Evolutionary conservation across 768 basidiomycete genomes (phyloP).

Genomic region (Russula brevipes): DNA sequence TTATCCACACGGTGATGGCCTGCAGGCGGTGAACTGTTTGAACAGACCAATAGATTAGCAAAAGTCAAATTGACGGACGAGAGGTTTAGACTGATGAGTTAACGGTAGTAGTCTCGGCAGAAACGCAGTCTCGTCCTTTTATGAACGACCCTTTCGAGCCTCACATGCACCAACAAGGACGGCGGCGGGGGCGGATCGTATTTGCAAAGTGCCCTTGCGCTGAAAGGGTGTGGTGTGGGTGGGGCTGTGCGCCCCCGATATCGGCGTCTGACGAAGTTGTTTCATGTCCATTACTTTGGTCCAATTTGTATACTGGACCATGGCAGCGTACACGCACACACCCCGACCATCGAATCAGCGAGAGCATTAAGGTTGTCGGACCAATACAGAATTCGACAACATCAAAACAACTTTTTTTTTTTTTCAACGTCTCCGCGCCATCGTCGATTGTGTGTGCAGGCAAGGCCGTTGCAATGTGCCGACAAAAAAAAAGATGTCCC

Average conservation of each 20-base stretch:
- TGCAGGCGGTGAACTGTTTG: background rate
- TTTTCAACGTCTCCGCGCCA: background rate
- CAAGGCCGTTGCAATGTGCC: background rate
- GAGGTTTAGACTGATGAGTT: background rate
- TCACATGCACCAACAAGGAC: too few species aligned
- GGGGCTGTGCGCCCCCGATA: slow-evolving; percentile 6
- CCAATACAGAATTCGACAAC: slow-evolving; percentile 6
- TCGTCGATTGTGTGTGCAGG: background rate
- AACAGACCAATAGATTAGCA: background rate
- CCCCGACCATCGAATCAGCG: slow-evolving; percentile 1
- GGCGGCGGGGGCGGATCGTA: slow-evolving; percentile 3
- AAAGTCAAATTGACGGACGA: background rate
- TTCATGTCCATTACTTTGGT: background rate
- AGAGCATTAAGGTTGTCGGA: slow-evolving; percentile 3
- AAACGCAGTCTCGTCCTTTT: background rate
- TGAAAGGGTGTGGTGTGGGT: background rate
- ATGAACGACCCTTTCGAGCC: background rate
- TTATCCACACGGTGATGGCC: background rate
- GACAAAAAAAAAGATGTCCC: background rate
- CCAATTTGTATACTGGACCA: background rate
- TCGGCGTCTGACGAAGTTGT: slow-evolving; percentile 6
- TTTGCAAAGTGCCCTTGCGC: background rate
- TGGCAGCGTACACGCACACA: background rate
- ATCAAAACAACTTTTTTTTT: background rate
- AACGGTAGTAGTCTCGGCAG: background rate